phyloP scores from a whole-genome alignment of 139 green algal genomes.

The Ettlia oleoabundans region DNA sequence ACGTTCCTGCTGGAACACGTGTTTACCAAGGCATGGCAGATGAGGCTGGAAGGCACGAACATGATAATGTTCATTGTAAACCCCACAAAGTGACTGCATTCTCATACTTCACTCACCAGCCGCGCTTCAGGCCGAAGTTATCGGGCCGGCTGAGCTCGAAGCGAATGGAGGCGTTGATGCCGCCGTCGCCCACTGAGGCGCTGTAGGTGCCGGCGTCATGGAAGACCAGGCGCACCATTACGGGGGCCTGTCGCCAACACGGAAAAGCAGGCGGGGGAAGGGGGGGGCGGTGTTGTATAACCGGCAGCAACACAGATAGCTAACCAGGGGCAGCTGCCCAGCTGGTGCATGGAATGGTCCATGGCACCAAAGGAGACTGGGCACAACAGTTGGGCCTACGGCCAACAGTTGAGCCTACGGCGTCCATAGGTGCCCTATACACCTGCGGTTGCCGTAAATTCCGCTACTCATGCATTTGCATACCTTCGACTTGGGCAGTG shows the following conservation, averaged over 20 bases:
- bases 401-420: too few species aligned
- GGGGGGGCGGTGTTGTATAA: neutral
- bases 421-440: too few species aligned
- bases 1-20: too few species aligned
- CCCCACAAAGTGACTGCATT: too few species aligned
- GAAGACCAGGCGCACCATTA: slow-evolving; percentile 85
- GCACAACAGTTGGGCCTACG: too few species aligned
- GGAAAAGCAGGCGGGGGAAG: too few species aligned
- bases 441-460: neutral
- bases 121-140: slow-evolving; percentile 87
- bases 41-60: too few species aligned
- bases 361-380: too few species aligned
- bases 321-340: neutral
- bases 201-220: slow-evolving; percentile 87
- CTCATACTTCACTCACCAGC: slow-evolving; percentile 66
- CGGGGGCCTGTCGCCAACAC: slow-evolving; percentile 66
- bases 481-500: slow-evolving; percentile 18
- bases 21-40: neutral
- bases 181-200: slow-evolving; percentile 57
- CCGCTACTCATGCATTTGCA: neutral
- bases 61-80: neutral
- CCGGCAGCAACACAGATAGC: neutral
- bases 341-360: too few species aligned
- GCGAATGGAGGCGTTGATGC: slow-evolving; percentile 82
- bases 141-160: slow-evolving; percentile 89